Conservation (phyloP, 768 basidiomycete genomes). For the Lentinula detonsa region DNA sequence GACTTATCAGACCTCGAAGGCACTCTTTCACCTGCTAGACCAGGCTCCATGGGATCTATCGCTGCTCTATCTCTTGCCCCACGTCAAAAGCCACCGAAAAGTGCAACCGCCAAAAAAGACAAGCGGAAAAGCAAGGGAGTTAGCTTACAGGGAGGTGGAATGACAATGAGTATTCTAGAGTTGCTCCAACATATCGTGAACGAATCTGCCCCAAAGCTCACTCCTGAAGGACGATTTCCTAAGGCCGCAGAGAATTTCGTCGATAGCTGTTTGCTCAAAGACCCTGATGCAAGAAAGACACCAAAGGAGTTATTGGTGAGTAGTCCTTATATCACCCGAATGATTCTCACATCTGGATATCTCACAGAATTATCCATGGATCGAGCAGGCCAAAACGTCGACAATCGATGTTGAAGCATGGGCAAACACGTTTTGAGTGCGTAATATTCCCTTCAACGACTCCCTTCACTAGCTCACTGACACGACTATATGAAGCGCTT, state of each 20-base stretch:
- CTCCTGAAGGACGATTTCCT: slow-evolving; percentile 47
- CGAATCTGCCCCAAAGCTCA: slow-evolving; percentile 89
- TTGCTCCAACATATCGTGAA: slow-evolving; percentile 97
- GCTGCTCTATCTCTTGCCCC: slow-evolving; percentile 24
- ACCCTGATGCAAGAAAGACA: slow-evolving; percentile 75
- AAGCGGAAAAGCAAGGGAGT: slow-evolving; percentile 90
- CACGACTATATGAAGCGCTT: neutral
- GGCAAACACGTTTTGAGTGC: slow-evolving; percentile 63
- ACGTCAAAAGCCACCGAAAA: slow-evolving; percentile 25
- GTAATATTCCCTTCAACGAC: neutral
- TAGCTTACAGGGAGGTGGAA: slow-evolving; percentile 86
- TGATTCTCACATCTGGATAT: neutral
- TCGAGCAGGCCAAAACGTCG: slow-evolving; percentile 53
- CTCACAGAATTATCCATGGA: slow-evolving; percentile 69
- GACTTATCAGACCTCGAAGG: slow-evolving; percentile 78
- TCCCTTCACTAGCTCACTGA: no score
- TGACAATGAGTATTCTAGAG: slow-evolving; percentile 98
- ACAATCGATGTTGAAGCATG: slow-evolving; percentile 73
- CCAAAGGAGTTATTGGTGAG: slow-evolving; percentile 84
- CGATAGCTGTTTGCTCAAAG: slow-evolving; percentile 86
- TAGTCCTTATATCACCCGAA: slow-evolving; percentile 5
- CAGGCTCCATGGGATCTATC: slow-evolving; percentile 44
- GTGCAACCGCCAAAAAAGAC: slow-evolving; percentile 58
- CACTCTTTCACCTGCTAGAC: slow-evolving; percentile 70
- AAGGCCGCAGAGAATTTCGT: slow-evolving; percentile 78